A percentile compares a stretch with the other conserved stretches of the same genome.
phyloP scores from a whole-genome alignment of 345 rosid species.

The Camelina hispida region DNA sequence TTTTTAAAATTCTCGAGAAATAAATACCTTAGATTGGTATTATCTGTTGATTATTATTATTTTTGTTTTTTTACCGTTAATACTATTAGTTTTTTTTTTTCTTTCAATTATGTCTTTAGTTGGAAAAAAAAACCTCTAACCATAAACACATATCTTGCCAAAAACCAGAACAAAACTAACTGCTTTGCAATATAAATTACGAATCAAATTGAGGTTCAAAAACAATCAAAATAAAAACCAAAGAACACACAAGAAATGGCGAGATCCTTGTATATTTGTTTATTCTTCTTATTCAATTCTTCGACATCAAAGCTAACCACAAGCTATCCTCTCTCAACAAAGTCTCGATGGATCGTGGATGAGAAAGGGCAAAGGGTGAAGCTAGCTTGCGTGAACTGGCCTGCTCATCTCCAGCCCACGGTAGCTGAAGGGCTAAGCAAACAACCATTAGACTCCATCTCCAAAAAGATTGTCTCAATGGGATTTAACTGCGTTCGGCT shows the following conservation, averaged over 20 bases:
- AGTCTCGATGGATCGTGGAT: constrained; percentile 64
- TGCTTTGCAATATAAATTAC: constrained; percentile 9
- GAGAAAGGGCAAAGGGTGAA: constrained; percentile 59
- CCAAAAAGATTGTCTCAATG: constrained; percentile 45
- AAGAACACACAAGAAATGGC: constrained; percentile 24
- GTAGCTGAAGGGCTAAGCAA: constrained; percentile 81
- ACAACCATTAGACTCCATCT: constrained; percentile 56
- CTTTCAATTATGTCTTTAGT: background rate
- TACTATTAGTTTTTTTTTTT: background rate
- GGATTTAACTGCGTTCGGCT: constrained; percentile 76
- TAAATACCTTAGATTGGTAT: background rate
- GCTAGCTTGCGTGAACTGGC: constrained; percentile 76
- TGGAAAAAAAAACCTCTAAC: background rate
- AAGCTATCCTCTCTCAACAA: constrained; percentile 58
- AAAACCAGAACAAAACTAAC: constrained; percentile 28
- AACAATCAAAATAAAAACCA: background rate
- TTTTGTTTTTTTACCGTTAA: background rate
- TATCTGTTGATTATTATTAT: background rate
- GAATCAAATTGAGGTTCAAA: background rate
- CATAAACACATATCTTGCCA: constrained; percentile 33
- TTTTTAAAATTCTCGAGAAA: background rate
- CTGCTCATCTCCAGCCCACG: constrained; percentile 61
- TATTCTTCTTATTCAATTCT: constrained; percentile 22
- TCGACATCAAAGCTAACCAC: constrained; percentile 3
- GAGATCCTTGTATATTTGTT: constrained; percentile 10